Evolutionary conservation across 495 filamentous ascomycete genomes (phyloP), one percentile per base, ranked within the genome.

Genomic region (Aspergillus cavernicola): DNA sequence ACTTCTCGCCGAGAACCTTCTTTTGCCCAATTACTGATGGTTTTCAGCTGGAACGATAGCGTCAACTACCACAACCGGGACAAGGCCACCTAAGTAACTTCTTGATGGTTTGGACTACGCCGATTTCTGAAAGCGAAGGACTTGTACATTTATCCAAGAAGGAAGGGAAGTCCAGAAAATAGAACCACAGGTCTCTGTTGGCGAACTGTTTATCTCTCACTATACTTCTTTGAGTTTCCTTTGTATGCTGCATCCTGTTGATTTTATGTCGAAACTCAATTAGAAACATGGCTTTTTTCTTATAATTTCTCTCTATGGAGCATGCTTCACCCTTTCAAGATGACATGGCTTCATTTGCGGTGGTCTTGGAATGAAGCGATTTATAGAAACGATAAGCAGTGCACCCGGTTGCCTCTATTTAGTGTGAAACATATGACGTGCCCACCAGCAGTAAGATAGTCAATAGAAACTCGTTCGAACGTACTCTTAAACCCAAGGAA

Each of bases 11-110:
- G 38, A 6, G 32, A 10, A n/a, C 13, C 29, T 18, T 29, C 32
- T 10, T 13, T 20, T 20, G 11, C 23, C 49, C 15, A 45, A 20
- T 22, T 58, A 49, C 61, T 70, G 60, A 71, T 58, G 49, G 42
- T 41, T 33, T 53, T 57, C 68, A 93, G 89, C 86, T 98, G 93
- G 93, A 98, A 98, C 75, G 71, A 78, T 56, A 78, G 74, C 24
- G 90, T 96, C 78, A 98, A 98, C 82, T 92, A 95, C 79, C 90
- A 97, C 84, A 90, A 95, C 81, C 85, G 84, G 72, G 88, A 95
- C 76, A 86, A 90, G 80, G 66, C 72, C 49, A 75, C 68, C 61
- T 85, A 82, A 79, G 58, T 44, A 31, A 16, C 29, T 24, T 19
- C 23, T 45, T 20, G 41, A 29, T 35, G 16, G 35, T 44, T 20